A percentile compares a stretch with the other conserved stretches of the same genome.
Evolutionary conservation across 2,329 filamentous ascomycete genomes (phyloP).

Genomic region (Neonectria punicea): DNA sequence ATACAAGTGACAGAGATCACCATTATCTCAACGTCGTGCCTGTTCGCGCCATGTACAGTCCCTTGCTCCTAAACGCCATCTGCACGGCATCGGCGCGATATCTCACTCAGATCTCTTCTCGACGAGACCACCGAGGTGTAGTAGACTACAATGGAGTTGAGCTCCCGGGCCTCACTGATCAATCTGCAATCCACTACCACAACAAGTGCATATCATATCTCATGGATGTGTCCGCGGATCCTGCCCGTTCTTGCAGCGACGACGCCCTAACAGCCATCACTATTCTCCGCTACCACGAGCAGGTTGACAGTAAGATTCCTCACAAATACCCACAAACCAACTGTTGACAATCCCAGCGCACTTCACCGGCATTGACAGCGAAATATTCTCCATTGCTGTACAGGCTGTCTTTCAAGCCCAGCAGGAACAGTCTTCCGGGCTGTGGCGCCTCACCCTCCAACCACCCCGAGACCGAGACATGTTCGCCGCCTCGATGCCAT

Average conservation of each 20-base stretch:
- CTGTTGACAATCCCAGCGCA: constrained; percentile 15
- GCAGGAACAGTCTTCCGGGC: constrained; percentile 15
- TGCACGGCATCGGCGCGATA: constrained; percentile 27
- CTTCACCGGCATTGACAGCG: constrained; percentile 27
- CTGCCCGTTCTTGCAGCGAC: constrained; percentile 25
- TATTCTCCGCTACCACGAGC: constrained; percentile 29
- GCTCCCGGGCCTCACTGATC: constrained; percentile 21
- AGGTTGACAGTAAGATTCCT: constrained; percentile 24
- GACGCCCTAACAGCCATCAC: constrained; percentile 31
- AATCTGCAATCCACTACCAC: constrained; percentile 29
- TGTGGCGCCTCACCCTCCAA: constrained; percentile 17
- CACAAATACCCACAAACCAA: no score
- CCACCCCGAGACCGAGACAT: constrained; percentile 23
- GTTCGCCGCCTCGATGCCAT: constrained; percentile 23
- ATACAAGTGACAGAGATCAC: constrained; percentile 29
- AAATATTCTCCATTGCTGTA: constrained; percentile 27
- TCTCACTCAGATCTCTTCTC: constrained; percentile 24
- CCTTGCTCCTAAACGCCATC: constrained; percentile 27
- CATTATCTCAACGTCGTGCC: constrained; percentile 30
- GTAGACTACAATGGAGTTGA: constrained; percentile 26
- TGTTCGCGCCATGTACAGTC: constrained; percentile 28
- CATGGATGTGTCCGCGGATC: constrained; percentile 29
- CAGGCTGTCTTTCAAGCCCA: constrained; percentile 27
- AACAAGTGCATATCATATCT: constrained; percentile 33
- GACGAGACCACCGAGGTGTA: constrained; percentile 2